Evolutionary conservation across 345 rosid species (phyloP).

Genomic region (Noccaea bulbosa): DNA sequence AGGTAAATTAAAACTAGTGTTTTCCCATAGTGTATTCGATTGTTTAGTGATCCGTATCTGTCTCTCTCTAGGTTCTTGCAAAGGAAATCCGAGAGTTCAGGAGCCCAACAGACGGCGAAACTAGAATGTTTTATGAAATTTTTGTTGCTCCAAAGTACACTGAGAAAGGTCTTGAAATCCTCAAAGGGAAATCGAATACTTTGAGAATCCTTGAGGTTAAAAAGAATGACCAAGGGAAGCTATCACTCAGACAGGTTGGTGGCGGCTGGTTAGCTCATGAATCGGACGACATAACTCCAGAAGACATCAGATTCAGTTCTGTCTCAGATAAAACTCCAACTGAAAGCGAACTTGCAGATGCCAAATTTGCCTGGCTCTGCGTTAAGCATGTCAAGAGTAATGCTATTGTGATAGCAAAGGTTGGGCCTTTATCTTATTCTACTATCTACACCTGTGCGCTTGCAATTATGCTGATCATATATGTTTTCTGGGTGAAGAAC

Average conservation of each 20-base stretch:
- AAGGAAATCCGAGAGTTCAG: conserved; percentile 87
- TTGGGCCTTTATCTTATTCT: conserved; percentile 23
- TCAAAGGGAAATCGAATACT: conserved; percentile 86
- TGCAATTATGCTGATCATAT: neutral
- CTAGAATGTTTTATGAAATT: conserved; percentile 95
- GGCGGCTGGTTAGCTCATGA: conserved; percentile 97
- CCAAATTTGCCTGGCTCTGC: conserved; percentile 96
- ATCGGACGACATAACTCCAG: conserved; percentile 80
- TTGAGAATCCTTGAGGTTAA: conserved; percentile 86
- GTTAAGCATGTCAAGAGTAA: conserved; percentile 98
- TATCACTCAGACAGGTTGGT: conserved; percentile 84
- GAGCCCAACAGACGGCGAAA: conserved; percentile 95
- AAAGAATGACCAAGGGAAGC: conserved; percentile 76
- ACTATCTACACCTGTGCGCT: conserved; percentile 1
- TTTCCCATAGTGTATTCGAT: conserved; percentile 23
- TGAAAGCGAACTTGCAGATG: conserved; percentile 70
- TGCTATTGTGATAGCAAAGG: conserved; percentile 95
- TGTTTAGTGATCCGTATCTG: conserved; percentile 17
- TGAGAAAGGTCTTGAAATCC: conserved; percentile 82
- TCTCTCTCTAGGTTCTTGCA: conserved; percentile 61
- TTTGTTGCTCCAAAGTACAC: conserved; percentile 92
- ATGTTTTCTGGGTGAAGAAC: conserved; percentile 49
- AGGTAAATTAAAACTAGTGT: conserved; percentile 51
- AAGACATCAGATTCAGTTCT: conserved; percentile 67
- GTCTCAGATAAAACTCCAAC: conserved; percentile 66